Base-by-base conservation (phyloP, 176 grass and related monocot species). In the Pharus latifolius region DNA sequence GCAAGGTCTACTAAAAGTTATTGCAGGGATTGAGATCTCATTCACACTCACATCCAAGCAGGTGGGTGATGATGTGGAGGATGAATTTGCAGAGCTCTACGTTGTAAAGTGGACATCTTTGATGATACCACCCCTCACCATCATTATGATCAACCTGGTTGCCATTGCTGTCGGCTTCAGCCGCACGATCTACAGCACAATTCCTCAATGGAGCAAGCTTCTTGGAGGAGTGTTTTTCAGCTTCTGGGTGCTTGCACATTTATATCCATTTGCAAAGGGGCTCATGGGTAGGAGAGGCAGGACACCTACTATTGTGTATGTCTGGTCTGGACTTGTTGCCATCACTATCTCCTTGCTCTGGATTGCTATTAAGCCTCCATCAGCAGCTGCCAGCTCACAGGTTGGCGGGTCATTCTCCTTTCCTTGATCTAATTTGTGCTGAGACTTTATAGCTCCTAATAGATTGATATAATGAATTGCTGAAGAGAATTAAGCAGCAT, bases 151-250 rank as follows among this genome's bases (percentile, higher is more conserved):
- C 56, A 99, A 99, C 72, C 78, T 99, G 32, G 82, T 99, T 41
- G 95, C 90, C 16, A 99, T 99, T 34, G 90, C 90, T 54, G 90
- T 99, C 24, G 95, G 95, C 10, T 87, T 99, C 81, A 88, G 89
- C 59, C 66, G 95, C 37, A 99, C 87, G 1, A 88, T 99, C 22
- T 94, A 99, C 77, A 99, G 95, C 67, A 84, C 78, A 47, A 88
- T 99, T 23, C 95, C 95, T 0, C 95, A 94, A 80, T 99, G 90
- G 95, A 99, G 90, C 78, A 94, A 99, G 76, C 90, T 99, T 57
- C 81, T 99, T 34, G 95, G 95, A 28, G 95, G 95, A 20, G 90
- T 99, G 31, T 99, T 99, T 52, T 99, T 99, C 79, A 90, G 90
- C 73, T 91, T 99, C 68, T 99, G 95, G 95, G 95, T 99, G 70